Base-by-base conservation (phyloP, 2,329 filamentous ascomycete genomes). In the Didymella arachidicola region DNA sequence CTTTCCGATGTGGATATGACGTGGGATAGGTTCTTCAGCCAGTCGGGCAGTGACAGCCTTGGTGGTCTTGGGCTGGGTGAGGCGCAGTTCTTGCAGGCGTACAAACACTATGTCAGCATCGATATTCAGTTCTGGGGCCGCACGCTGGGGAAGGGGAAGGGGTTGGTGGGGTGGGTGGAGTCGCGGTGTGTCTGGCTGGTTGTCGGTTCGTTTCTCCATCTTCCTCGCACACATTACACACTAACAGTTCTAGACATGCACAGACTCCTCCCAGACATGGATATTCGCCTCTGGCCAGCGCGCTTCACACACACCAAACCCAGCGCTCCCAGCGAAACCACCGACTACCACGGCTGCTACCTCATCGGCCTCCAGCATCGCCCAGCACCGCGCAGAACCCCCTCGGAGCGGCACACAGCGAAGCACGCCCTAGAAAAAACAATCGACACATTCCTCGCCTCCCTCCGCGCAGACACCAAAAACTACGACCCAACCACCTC, bases 121-220 rank as follows among this genome's bases (percentile, higher is more conserved):
- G 84, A 88, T 56, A 80, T 86, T 1, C 85, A 87, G 45, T 90
- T 87, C 72, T 90, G 88, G 88, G 87, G 86, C 1, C 75, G 82
- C 7, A 86, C 85, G 2, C 74, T 81, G 1, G 75, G 80, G 1
- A 85, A 82, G 53, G 84, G 86, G 1, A 83, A 82, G 19, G 77
- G 79, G 12, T 81, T 88, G 46, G 76, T 89, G 0, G 85, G 85
- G 11, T 89, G 87, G 87, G 72, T 90, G 2, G 87, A 89, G 66
- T 87, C 85, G 7, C 81, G 84, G 53, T 86, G 83, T 53, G 79
- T 86, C 2, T 77, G 80, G 57, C 75, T 90, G 32, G 79, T 89
- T 19, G 82, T 86, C 60, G 84, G 85, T 86, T 76, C 75, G 81
- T 77, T 27, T 8, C n/a, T 14, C 6, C n/a, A 14, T 16, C 41